Evolutionary conservation across 495 filamentous ascomycete genomes (phyloP), one percentile per base, ranked within the genome.

Genomic region (Articulospora tetracladia): DNA sequence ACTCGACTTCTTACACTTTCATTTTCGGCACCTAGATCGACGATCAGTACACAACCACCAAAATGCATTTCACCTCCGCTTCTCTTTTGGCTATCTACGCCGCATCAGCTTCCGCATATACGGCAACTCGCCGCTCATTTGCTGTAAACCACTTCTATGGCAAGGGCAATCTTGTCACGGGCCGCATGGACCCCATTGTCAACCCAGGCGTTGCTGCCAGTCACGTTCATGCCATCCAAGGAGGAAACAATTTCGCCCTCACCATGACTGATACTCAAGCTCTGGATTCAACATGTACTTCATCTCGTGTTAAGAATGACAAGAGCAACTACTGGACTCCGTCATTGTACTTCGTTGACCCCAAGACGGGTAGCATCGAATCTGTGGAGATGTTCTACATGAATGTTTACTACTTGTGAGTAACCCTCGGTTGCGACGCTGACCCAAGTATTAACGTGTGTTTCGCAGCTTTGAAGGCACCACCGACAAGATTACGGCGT

Each of bases 251-350:
- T 8, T 91, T 91, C 67, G 74, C 76, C 44, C 77, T 86, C 47
- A 74, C 67, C 32, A 86, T 89, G 82, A 72, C 72, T 56, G 86
- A 83, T 61, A 61, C 71, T 7, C 69, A 76, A 19, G 76, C 84
- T 22, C 77, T 80, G 36, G 60, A 66, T 25, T 84, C 86, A 0
- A 77, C 74, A 12, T 91, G 88, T 68, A 86, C 84, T 34, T 80
- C 86, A 1, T 87, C 86, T 61, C 72, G 73, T 0, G 77, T 86
- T 28, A 82, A 79, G 50, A 70, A 79, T 57, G 89, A 92, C 70
- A 72, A 84, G 60, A 86, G 82, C 61, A 89, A 85, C 69, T 92
- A 92, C 74, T 92, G 89, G 89, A 81, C 82, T 11, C 86, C 89
- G 1, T 70, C 69, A 57, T 72, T 92, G 13, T 90, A 83, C 70